Evolutionary conservation across 495 filamentous ascomycete species (phyloP).

Genomic region (Extremus antarcticus): DNA sequence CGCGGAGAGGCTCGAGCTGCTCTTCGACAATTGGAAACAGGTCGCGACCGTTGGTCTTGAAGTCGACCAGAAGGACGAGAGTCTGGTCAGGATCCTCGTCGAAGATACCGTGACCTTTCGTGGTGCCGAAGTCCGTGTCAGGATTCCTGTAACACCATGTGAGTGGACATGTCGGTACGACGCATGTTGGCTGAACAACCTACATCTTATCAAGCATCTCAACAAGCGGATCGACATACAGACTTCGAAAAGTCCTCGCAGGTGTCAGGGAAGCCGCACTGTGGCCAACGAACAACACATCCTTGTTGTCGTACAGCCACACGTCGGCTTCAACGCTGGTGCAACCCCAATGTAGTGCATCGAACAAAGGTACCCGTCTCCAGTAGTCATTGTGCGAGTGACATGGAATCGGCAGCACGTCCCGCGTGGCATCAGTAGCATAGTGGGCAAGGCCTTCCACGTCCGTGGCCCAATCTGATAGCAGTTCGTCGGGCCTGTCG

Average conservation of each 20-base stretch:
- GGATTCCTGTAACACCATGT: conserved; percentile 15
- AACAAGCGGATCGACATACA: conserved; percentile 30
- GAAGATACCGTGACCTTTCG: conserved; percentile 24
- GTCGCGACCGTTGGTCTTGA: conserved; percentile 26
- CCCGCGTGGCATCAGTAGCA: conserved; percentile 65
- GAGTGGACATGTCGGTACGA: too few relatives aligned
- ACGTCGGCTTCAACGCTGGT: conserved; percentile 76
- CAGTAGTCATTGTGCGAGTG: conserved; percentile 91
- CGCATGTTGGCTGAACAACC: too few relatives aligned
- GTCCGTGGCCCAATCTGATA: conserved; percentile 44
- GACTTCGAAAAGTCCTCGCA: conserved; percentile 25
- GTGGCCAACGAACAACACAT: conserved; percentile 45
- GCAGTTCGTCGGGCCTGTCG: conserved; percentile 18
- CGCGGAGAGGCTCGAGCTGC: conserved; percentile 22
- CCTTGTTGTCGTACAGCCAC: conserved; percentile 62
- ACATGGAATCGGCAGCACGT: conserved; percentile 56
- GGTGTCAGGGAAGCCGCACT: conserved; percentile 20
- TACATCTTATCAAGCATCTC: conserved; percentile 21
- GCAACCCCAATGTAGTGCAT: conserved; percentile 57
- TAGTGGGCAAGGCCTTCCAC: conserved; percentile 45
- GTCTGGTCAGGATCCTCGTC: conserved; percentile 24
- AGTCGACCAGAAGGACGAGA: conserved; percentile 30
- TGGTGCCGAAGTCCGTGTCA: conserved; percentile 14
- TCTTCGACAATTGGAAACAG: conserved; percentile 21
- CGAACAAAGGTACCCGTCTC: conserved; percentile 62